Percentiles rank a stretch among this genome's conserved stretches.
Conservation (phyloP, 1,284 basidiomycete genomes). For the Cutaneotrichosporon sp. region DNA sequence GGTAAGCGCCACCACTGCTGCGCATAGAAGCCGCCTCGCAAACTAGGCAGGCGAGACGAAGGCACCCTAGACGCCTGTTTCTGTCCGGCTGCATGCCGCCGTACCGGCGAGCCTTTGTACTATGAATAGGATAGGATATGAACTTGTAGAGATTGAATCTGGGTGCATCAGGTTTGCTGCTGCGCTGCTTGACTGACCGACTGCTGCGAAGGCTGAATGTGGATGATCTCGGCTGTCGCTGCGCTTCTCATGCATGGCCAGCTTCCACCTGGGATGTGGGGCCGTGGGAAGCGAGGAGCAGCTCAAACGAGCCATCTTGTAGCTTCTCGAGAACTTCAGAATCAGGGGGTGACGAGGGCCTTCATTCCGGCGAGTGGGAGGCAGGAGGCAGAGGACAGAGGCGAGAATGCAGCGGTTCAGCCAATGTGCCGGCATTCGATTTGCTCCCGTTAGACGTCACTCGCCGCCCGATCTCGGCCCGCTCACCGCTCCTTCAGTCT, state of each 20-base stretch:
- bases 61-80: constrained; percentile 1
- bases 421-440: not conserved
- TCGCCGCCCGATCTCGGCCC: not conserved
- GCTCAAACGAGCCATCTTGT: too few species aligned
- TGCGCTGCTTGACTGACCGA: too few species aligned
- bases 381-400: not conserved
- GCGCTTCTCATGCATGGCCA: too few species aligned
- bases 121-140: not conserved
- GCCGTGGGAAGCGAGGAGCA: too few species aligned
- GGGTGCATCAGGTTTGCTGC: too few species aligned
- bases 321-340: not conserved
- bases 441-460: constrained; percentile 5
- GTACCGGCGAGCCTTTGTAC: not conserved
- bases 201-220: too few species aligned
- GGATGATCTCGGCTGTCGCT: too few species aligned
- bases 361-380: not conserved
- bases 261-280: too few species aligned
- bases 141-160: not conserved
- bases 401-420: not conserved
- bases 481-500: not conserved
- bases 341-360: too few species aligned
- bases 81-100: not conserved
- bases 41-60: not conserved
- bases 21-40: not conserved
- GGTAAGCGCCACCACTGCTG: not conserved